Evolutionary conservation across 257 asterid species (phyloP).

Genomic region (Thymus mandschuricus): DNA sequence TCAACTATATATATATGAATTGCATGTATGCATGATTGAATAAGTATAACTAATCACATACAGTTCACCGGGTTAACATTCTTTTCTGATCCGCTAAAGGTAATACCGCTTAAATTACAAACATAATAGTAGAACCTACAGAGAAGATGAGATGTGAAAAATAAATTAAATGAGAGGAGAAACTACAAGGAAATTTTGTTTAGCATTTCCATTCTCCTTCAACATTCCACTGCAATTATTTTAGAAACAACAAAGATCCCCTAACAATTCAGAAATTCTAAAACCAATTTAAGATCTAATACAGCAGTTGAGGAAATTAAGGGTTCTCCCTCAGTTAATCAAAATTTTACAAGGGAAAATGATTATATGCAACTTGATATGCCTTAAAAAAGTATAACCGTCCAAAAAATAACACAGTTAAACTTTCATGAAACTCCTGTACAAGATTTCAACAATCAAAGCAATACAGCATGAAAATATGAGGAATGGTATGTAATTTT

Average conservation of each 20-base stretch:
- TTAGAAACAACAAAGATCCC: not conserved
- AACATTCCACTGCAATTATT: not conserved
- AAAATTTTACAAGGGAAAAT: not conserved
- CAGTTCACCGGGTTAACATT: not conserved
- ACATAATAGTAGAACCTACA: not conserved
- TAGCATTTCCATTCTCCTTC: constrained; percentile 18
- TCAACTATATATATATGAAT: not conserved
- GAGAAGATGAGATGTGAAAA: not conserved
- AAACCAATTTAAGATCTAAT: not conserved
- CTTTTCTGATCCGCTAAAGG: not conserved
- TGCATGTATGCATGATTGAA: too few species aligned
- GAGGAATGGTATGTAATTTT: not conserved
- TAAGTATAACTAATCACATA: not conserved
- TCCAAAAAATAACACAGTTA: not conserved
- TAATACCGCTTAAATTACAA: not conserved
- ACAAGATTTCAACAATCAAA: not conserved
- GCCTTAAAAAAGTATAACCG: not conserved
- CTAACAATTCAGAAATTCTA: not conserved
- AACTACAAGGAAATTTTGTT: not conserved
- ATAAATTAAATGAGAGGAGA: too few species aligned
- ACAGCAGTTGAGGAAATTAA: not conserved
- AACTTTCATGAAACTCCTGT: not conserved
- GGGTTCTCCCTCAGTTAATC: not conserved
- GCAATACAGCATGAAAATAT: not conserved
- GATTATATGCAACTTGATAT: not conserved